Percentiles rank a stretch among this genome's conserved stretches.
Conservation (phyloP, 768 basidiomycete genomes). For the Leccinum rimulosum region DNA sequence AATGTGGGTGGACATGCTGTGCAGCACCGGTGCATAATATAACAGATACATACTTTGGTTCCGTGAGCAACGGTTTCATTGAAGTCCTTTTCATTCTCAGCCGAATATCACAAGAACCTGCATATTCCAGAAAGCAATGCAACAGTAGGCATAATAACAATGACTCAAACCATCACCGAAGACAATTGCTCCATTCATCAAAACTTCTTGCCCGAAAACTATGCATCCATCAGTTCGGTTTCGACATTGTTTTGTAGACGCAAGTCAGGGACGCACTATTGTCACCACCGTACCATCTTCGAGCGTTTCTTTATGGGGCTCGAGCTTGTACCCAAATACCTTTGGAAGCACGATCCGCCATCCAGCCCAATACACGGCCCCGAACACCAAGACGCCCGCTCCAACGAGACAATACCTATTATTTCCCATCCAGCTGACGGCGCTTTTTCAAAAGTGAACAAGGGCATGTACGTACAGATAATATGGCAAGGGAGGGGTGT, state of each 20-base stretch:
- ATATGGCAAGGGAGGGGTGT: conserved; percentile 60
- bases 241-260: background rate
- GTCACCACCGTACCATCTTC: conserved; percentile 55
- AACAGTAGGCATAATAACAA: background rate
- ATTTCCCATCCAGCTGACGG: conserved; percentile 26
- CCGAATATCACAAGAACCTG: background rate
- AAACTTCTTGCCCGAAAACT: background rate
- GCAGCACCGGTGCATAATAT: too few species aligned
- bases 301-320: conserved; percentile 47
- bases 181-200: background rate
- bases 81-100: too few species aligned
- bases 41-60: too few species aligned
- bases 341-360: conserved; percentile 52
- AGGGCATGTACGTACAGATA: conserved; percentile 37
- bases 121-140: background rate
- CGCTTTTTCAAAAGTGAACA: conserved; percentile 29
- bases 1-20: too few species aligned
- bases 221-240: background rate
- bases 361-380: conserved; percentile 52
- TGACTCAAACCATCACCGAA: background rate
- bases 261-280: conserved; percentile 35
- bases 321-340: conserved; percentile 46
- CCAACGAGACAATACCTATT: conserved; percentile 52
- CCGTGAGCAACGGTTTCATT: too few species aligned
- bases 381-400: conserved; percentile 44